Evolutionary conservation across 192 early-diverging fungal genomes (phyloP).

Genomic region (Chytriomyces sp.): DNA sequence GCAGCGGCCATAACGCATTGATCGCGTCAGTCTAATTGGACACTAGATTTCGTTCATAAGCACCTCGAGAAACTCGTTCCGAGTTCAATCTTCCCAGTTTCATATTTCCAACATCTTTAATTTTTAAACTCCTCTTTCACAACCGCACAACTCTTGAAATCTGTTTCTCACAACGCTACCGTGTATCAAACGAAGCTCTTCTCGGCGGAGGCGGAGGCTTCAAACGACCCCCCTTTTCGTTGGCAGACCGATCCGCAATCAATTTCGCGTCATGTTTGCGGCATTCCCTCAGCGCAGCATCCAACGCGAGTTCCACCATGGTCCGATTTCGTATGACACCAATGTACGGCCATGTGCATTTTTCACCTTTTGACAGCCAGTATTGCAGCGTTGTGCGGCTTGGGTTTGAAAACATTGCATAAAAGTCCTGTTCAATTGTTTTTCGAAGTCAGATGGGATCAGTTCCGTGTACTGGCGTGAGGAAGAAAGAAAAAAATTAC

Average conservation of each 20-base stretch:
- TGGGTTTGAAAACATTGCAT: constrained; percentile 71
- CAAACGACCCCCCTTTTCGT: neutral
- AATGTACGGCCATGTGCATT: constrained; percentile 77
- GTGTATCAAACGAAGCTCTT: neutral
- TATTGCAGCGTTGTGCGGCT: constrained; percentile 64
- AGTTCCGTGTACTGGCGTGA: too few relatives aligned
- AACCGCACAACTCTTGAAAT: too few relatives aligned
- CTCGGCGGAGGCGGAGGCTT: neutral
- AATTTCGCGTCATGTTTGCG: neutral
- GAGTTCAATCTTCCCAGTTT: too few relatives aligned
- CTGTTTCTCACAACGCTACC: too few relatives aligned
- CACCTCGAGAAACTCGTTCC: too few relatives aligned
- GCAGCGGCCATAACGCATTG: too few relatives aligned
- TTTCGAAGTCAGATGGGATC: too few relatives aligned
- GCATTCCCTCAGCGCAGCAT: constrained; percentile 30
- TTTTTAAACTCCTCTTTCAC: too few relatives aligned
- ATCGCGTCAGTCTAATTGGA: too few relatives aligned
- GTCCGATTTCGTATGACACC: constrained; percentile 71
- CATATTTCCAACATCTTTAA: too few relatives aligned
- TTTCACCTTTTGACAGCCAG: constrained; percentile 82
- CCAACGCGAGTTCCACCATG: constrained; percentile 72
- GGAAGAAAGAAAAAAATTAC: constrained; percentile 41
- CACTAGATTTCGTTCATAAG: too few relatives aligned
- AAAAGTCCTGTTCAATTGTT: constrained; percentile 60
- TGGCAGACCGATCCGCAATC: neutral